Base-by-base conservation (phyloP, 441 rosid genomes). In the Eruca vesicaria region DNA sequence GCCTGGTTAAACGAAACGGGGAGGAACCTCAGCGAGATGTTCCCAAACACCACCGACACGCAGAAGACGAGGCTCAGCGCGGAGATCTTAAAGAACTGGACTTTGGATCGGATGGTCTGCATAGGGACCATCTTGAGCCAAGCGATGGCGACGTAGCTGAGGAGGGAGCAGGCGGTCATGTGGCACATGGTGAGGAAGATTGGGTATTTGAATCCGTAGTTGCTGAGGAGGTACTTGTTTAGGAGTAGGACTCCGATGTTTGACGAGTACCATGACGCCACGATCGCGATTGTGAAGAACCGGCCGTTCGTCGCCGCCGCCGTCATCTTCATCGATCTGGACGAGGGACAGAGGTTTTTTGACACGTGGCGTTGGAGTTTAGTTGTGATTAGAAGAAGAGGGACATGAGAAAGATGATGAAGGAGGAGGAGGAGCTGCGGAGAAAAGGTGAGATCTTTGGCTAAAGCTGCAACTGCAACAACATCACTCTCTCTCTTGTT, bases 151-250 rank as follows among this genome's bases (percentile, higher is more conserved):
- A 94, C 70, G 81, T 92, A 94, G 85, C 97, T 90, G 28, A 92
- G 82, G 77, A 94, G 71, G 23, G 93, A 88, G 73, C 98, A 94
- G 31, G 97, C 93, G 6, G 95, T 88, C 98, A 92, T 94, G 85
- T 94, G 98, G 64, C 98, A 94, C 97, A 94, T 92, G 57, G 97
- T 92, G 65, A 94, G 83, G 77, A 92, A 92, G 82, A 94, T 90
- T 67, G 97, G 97, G 73, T 90, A 90, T 86, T 84, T 92, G 86
- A 94, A 94, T 4, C 97, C 98, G 16, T 92, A 92, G 72, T 90
- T 92, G 84, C 92, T 87, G 11, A 94, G 82, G 69, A 92, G 78
- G 79, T 89, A 94, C 86, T 94, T 92, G 88, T 92, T 94, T 21
- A 94, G 84, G 60, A 94, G 71, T 79, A 94, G 68, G 0, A 94